A percentile compares a stretch with the other conserved stretches of the same genome.
These are phyloP conservation scores for Ciborinia camelliae DNA, from an alignment of 2,329 filamentous ascomycete species.

Conservation along the genomic window DNA sequence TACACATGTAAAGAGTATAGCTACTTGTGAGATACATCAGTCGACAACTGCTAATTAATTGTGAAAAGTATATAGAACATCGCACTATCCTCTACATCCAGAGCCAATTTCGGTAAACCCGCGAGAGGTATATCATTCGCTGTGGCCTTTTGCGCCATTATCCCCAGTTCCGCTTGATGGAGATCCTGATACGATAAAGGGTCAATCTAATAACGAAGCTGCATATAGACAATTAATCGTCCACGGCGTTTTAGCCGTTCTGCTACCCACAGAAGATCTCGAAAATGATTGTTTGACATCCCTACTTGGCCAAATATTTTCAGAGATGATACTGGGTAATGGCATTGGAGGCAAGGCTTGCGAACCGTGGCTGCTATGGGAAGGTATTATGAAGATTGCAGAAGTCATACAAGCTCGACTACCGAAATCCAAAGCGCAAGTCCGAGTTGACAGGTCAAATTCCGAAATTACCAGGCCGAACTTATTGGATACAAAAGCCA, in stretches of 20 bases:
- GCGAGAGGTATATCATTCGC: slow-evolving; percentile 74
- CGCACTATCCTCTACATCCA: slow-evolving; percentile 55
- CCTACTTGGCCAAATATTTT: slow-evolving; percentile 81
- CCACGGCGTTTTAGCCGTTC: slow-evolving; percentile 72
- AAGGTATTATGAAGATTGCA: slow-evolving; percentile 71
- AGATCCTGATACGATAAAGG: slow-evolving; percentile 46
- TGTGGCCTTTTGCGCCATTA: slow-evolving; percentile 77
- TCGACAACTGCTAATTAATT: slow-evolving; percentile 19
- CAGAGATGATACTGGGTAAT: slow-evolving; percentile 84
- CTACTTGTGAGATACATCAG: background rate
- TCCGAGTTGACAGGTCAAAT: slow-evolving; percentile 35
- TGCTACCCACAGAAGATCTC: slow-evolving; percentile 89
- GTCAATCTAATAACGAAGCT: slow-evolving; percentile 73
- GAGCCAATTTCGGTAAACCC: slow-evolving; percentile 59
- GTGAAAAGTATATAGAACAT: slow-evolving; percentile 65
- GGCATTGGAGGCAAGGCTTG: slow-evolving; percentile 75
- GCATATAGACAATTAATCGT: slow-evolving; percentile 86
- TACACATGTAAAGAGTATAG: slow-evolving; percentile 70
- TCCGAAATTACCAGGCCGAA: slow-evolving; percentile 31
- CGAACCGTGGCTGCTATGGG: slow-evolving; percentile 87
- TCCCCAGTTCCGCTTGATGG: slow-evolving; percentile 65
- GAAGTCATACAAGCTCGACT: slow-evolving; percentile 44
- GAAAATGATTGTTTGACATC: slow-evolving; percentile 82
- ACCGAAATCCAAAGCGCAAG: slow-evolving; percentile 35
- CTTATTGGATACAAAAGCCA: slow-evolving; percentile 22